Base-by-base conservation (phyloP, 1,284 basidiomycete species). In the Melampsora americana region DNA sequence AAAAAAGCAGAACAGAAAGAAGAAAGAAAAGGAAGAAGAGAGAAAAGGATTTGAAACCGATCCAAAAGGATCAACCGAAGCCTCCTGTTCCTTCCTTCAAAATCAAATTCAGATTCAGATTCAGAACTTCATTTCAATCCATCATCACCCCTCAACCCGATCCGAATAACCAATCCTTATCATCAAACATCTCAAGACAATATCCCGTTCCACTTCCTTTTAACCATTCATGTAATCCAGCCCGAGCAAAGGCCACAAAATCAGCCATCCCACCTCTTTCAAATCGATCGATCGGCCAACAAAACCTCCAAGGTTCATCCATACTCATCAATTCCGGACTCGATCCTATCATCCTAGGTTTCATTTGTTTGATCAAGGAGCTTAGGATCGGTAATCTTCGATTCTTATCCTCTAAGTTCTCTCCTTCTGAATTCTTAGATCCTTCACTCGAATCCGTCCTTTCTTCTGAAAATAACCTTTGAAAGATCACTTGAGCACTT, bases 191-290 rank as follows among this genome's bases (percentile, higher is more conserved):
- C 5, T 46, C 28, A 6, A 73, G 39, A 12, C 56, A 7, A 50
- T 65, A 73, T n/a, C 50, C 35, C 16, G 16, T 53, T 23, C 18
- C 16, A 53, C 5, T 5, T 14, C 60, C 23, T 26, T 28, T 16
- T 7, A 73, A 12, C 61, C 62, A 75, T 50, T 75, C 72, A 26
- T 67, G 53, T 2, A 75, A 56, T 5, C 61, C 72, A 53, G 50
- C 65, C 59, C 72, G 35, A 5, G 65, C 65, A 66, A 75, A 75
- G n/a, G 30, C 72, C 5, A 75, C 72, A 50, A 75, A 67, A 42
- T 75, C 72, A 28, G 72, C 72, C 72, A 75, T 59, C 3, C 61
- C 56, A 23, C 53, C 70, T 28, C 53, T n/a, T 16, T 75, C 65
- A 62, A 42, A 39, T 18, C 59, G 46, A 28, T 75, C 72, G n/a